phyloP scores from a whole-genome alignment of 1,284 basidiomycete genomes.

The Sutorius eximius region DNA sequence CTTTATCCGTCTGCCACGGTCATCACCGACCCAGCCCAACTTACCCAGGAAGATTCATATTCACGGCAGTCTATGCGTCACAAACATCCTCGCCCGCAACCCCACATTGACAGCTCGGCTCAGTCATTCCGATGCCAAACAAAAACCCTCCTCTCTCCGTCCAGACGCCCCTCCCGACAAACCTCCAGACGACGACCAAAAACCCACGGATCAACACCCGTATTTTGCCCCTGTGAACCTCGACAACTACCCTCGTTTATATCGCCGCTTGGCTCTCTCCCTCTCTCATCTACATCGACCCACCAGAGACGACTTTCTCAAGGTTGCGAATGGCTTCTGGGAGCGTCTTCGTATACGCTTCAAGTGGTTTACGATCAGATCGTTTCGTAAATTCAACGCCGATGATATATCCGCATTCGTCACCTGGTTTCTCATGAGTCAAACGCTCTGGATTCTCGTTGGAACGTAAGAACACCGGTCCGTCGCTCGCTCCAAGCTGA shows the following conservation, averaged over 20 bases:
- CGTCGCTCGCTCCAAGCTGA: conserved; percentile 14
- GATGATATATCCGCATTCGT: conserved; percentile 98
- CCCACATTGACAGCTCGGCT: conserved; percentile 7
- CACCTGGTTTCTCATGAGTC: conserved; percentile 92
- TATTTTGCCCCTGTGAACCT: conserved; percentile 40
- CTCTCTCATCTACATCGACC: conserved; percentile 81
- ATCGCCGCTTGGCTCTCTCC: conserved; percentile 71
- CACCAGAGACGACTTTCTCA: conserved; percentile 85
- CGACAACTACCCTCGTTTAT: conserved; percentile 79
- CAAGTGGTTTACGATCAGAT: conserved; percentile 97
- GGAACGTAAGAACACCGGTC: conserved; percentile 70
- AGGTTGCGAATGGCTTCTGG: conserved; percentile 87
- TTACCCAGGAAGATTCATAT: not conserved
- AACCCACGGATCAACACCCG: conserved; percentile 3
- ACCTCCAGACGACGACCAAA: conserved; percentile 3
- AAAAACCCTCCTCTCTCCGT: not conserved
- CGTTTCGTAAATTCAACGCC: conserved; percentile 93
- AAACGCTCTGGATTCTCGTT: conserved; percentile 90
- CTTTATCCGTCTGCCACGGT: conserved; percentile 41
- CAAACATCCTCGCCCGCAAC: not conserved
- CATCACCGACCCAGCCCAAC: not conserved
- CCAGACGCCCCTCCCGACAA: conserved; percentile 2
- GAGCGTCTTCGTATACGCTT: conserved; percentile 89
- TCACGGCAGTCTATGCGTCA: not conserved
- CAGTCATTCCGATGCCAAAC: conserved; percentile 19